These are phyloP conservation scores for Alternaria alternata DNA, from an alignment of 2,329 filamentous ascomycete species.

Conservation along the genomic window DNA sequence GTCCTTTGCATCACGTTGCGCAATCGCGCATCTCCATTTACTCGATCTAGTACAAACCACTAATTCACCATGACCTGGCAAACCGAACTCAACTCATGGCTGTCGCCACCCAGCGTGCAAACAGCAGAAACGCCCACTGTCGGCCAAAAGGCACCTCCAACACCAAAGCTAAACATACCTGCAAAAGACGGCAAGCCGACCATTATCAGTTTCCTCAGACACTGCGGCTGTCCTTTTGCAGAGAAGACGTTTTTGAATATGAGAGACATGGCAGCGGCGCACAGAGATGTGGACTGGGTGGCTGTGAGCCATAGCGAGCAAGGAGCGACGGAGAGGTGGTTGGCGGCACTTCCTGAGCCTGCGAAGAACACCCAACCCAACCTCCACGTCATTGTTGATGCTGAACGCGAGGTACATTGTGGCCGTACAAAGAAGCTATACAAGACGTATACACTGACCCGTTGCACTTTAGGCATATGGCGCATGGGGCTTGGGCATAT, in stretches of 20 bases:
- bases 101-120: slow-evolving; percentile 41
- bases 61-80: slow-evolving; percentile 46
- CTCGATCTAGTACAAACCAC: not conserved
- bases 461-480: slow-evolving; percentile 58
- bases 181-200: slow-evolving; percentile 61
- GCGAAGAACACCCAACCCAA: slow-evolving; percentile 57
- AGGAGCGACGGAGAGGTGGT: slow-evolving; percentile 44
- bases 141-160: slow-evolving; percentile 65
- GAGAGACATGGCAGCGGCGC: slow-evolving; percentile 33
- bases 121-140: slow-evolving; percentile 58
- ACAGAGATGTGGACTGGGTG: slow-evolving; percentile 42
- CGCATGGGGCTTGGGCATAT: slow-evolving; percentile 70
- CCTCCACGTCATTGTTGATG: slow-evolving; percentile 67
- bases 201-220: slow-evolving; percentile 72
- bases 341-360: slow-evolving; percentile 36
- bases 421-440: too few species aligned
- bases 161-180: slow-evolving; percentile 62
- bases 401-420: slow-evolving; percentile 55
- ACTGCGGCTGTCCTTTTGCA: slow-evolving; percentile 78
- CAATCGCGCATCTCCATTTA: not conserved
- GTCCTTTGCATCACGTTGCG: not conserved
- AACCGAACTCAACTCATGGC: slow-evolving; percentile 55
- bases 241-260: slow-evolving; percentile 67
- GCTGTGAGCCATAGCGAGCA: slow-evolving; percentile 49
- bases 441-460: too few species aligned